Evolutionary conservation across 495 filamentous ascomycete genomes (phyloP).

Genomic region (Tuber aestivum): DNA sequence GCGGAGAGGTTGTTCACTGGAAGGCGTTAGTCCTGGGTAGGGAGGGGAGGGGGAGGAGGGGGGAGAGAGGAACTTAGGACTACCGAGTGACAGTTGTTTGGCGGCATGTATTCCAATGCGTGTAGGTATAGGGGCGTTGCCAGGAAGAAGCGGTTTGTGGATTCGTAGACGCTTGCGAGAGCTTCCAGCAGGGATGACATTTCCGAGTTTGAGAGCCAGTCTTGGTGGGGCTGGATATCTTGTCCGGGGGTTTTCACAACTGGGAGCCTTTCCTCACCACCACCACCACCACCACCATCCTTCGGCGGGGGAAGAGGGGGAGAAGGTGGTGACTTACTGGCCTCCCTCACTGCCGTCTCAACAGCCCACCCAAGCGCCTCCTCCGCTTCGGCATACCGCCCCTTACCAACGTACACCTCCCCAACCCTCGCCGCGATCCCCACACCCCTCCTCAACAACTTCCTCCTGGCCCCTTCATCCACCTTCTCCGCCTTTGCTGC

Average conservation of each 20-base stretch:
- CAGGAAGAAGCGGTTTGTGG: conserved; percentile 63
- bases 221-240: conserved; percentile 1
- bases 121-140: conserved; percentile 85
- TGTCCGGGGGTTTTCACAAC: background rate
- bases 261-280: conserved; percentile 53
- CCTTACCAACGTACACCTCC: conserved; percentile 62
- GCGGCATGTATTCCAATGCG: conserved; percentile 57
- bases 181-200: conserved; percentile 43
- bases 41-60: background rate
- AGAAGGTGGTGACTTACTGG: background rate
- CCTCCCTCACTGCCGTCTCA: conserved; percentile 68
- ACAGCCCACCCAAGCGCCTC: conserved; percentile 73
- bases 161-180: conserved; percentile 65
- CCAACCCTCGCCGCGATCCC: conserved; percentile 73
- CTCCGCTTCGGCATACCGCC: conserved; percentile 61
- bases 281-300: conserved; percentile 55
- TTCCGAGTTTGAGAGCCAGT: conserved; percentile 20
- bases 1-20: conserved; percentile 60
- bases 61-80: conserved; percentile 56
- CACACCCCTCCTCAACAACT: conserved; percentile 65
- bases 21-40: background rate
- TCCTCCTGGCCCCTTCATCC: conserved; percentile 52
- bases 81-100: conserved; percentile 62
- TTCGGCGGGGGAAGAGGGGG: conserved; percentile 46
- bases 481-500: conserved; percentile 49